Evolutionary conservation across 495 filamentous ascomycete genomes (phyloP).

Genomic region (Tetracladium setigerum): DNA sequence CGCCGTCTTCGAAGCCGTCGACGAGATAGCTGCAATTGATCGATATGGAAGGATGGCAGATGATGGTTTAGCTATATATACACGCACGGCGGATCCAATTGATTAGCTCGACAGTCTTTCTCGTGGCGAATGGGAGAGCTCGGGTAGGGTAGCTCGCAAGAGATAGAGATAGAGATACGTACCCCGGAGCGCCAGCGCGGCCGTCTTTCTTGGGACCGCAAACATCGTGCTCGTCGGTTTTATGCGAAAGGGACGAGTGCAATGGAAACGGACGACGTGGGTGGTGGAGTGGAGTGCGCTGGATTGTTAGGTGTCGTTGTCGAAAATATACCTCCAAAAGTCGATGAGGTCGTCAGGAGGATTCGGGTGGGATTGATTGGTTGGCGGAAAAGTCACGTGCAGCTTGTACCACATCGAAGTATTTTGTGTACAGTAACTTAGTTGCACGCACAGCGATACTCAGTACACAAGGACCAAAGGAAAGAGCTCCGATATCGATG

Average conservation of each 20-base stretch:
- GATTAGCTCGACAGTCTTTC: slow-evolving; percentile 25
- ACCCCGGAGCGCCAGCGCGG: slow-evolving; percentile 67
- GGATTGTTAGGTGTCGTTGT: neutral
- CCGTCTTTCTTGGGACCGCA: slow-evolving; percentile 53
- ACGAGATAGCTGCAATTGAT: slow-evolving; percentile 51
- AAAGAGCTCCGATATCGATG: too few relatives aligned
- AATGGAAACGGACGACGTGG: slow-evolving; percentile 13
- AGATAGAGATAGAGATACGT: slow-evolving; percentile 22
- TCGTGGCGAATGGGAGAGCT: slow-evolving; percentile 11
- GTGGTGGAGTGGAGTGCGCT: slow-evolving; percentile 23
- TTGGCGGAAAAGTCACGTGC: too few relatives aligned
- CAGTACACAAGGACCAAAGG: too few relatives aligned
- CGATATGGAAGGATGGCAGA: slow-evolving; percentile 52
- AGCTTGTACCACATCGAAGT: too few relatives aligned
- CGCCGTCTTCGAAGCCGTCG: slow-evolving; percentile 50
- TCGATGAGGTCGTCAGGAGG: slow-evolving; percentile 5
- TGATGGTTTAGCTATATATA: slow-evolving; percentile 50
- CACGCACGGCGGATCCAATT: neutral
- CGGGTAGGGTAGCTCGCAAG: neutral
- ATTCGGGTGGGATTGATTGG: too few relatives aligned
- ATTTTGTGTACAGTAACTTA: too few relatives aligned
- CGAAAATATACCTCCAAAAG: neutral
- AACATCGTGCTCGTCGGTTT: slow-evolving; percentile 44
- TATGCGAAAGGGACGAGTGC: slow-evolving; percentile 6
- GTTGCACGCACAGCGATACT: too few relatives aligned